Evolutionary conservation across 2,329 filamentous ascomycete species (phyloP).

Genomic region (Eurotiales sp.): DNA sequence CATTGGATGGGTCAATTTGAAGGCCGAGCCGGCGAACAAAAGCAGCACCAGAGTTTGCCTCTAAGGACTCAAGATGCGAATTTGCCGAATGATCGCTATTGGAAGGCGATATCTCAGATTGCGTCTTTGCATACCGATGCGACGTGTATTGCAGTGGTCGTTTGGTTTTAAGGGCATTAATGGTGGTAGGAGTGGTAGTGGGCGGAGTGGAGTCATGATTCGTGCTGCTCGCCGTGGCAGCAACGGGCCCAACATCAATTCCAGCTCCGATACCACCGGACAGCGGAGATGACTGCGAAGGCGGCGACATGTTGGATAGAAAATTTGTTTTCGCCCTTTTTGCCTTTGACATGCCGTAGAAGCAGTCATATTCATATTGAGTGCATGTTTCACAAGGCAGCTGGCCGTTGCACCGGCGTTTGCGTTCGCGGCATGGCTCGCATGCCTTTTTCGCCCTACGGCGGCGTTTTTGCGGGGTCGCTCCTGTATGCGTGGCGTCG

Average conservation of each 20-base stretch:
- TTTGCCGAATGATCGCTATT: conserved; percentile 20
- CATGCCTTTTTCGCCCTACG: conserved; percentile 48
- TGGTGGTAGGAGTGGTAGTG: not conserved
- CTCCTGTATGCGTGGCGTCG: too few species aligned
- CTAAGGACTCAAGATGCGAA: conserved; percentile 39
- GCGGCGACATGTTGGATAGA: not conserved
- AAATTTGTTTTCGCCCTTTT: not conserved
- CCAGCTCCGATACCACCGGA: not conserved
- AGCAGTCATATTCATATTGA: conserved; percentile 53
- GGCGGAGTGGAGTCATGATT: not conserved
- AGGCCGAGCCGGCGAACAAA: conserved; percentile 54
- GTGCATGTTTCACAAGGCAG: conserved; percentile 53
- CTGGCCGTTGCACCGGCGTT: conserved; percentile 54
- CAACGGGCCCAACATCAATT: too few species aligned
- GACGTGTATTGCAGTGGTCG: not conserved
- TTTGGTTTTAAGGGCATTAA: too few species aligned
- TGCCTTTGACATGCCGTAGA: conserved; percentile 31
- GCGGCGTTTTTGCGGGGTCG: conserved; percentile 22
- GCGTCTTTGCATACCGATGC: conserved; percentile 24
- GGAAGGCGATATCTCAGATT: conserved; percentile 19
- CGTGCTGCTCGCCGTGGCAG: not conserved
- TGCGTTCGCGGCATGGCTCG: conserved; percentile 52
- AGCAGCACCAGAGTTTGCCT: conserved; percentile 56
- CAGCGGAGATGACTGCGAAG: not conserved
- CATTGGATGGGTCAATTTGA: conserved; percentile 51